phyloP scores from a whole-genome alignment of 805 yeast species.

The Saturnispora galanensis region DNA sequence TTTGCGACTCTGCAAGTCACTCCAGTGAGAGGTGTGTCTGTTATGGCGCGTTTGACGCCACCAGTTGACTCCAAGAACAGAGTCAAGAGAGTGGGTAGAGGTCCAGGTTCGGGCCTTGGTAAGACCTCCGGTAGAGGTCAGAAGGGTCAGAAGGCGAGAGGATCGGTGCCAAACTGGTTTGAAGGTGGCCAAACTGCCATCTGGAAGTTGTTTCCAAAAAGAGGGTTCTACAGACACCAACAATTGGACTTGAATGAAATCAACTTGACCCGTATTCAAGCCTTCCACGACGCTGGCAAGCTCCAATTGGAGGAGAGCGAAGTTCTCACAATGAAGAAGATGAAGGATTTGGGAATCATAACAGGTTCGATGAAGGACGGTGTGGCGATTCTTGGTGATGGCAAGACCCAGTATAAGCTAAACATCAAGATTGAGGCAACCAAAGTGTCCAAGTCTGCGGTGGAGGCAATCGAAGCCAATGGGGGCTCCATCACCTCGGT shows the following conservation, averaged over 20 bases:
- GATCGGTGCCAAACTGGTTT: constrained; percentile 82
- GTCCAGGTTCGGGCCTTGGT: constrained; percentile 88
- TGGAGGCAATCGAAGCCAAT: constrained; percentile 55
- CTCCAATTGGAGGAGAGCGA: constrained; percentile 49
- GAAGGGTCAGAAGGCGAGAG: constrained; percentile 97
- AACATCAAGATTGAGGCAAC: constrained; percentile 76
- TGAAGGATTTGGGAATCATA: constrained; percentile 66
- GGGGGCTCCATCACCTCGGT: constrained; percentile 71
- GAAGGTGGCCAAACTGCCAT: constrained; percentile 99
- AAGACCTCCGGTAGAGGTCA: constrained; percentile 96
- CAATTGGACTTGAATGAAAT: constrained; percentile 44
- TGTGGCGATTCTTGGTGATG: constrained; percentile 69
- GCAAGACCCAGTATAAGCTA: constrained; percentile 37
- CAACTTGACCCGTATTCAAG: constrained; percentile 60
- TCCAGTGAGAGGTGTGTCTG: constrained; percentile 28
- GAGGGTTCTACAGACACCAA: constrained; percentile 70
- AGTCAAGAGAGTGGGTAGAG: constrained; percentile 82
- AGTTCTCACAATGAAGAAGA: constrained; percentile 61
- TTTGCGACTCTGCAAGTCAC: no score
- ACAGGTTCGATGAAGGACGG: constrained; percentile 70
- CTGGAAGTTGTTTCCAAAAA: constrained; percentile 73
- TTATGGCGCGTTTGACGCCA: constrained; percentile 48
- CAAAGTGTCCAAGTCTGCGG: constrained; percentile 67
- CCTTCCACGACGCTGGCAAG: constrained; percentile 60
- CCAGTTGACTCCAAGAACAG: constrained; percentile 49